Evolutionary conservation across 495 filamentous ascomycete species (phyloP).

Genomic region (Xylaria grammica): DNA sequence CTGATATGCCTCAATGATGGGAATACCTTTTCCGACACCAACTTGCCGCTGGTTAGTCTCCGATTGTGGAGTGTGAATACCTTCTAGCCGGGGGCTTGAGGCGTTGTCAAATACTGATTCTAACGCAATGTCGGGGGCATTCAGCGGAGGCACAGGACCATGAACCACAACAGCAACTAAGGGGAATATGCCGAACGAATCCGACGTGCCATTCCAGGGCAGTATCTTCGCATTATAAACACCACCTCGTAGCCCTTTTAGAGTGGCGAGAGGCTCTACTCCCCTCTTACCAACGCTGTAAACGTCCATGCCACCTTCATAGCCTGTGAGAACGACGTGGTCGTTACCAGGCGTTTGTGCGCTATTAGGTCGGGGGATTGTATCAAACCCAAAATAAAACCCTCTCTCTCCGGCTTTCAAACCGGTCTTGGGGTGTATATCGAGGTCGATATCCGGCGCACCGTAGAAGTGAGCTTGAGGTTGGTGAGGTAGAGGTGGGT

Average conservation of each 20-base stretch:
- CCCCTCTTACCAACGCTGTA: conserved; percentile 70
- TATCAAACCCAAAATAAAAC: conserved; percentile 82
- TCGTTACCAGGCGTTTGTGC: conserved; percentile 58
- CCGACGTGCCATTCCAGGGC: conserved; percentile 51
- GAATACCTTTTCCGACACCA: conserved; percentile 28
- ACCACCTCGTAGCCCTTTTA: conserved; percentile 78
- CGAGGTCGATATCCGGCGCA: conserved; percentile 70
- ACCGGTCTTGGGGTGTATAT: conserved; percentile 57
- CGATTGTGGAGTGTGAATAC: conserved; percentile 37
- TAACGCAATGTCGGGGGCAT: conserved; percentile 35
- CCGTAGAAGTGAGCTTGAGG: conserved; percentile 75
- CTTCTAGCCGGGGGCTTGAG: conserved; percentile 45
- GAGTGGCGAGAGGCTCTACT: conserved; percentile 65
- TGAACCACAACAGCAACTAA: conserved; percentile 78
- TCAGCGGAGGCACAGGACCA: conserved; percentile 62
- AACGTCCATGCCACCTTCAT: conserved; percentile 75
- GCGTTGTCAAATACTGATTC: conserved; percentile 46
- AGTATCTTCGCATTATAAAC: conserved; percentile 82
- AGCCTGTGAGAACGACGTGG: conserved; percentile 76
- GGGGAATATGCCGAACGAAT: conserved; percentile 51
- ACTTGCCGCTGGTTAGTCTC: conserved; percentile 33
- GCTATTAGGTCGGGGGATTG: conserved; percentile 55
- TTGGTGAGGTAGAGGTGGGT: conserved; percentile 80
- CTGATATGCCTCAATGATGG: conserved; percentile 66
- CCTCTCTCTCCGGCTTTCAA: conserved; percentile 65